phyloP scores from a whole-genome alignment of 2,329 filamentous ascomycete genomes.

The Coniochaeta pulveracea region DNA sequence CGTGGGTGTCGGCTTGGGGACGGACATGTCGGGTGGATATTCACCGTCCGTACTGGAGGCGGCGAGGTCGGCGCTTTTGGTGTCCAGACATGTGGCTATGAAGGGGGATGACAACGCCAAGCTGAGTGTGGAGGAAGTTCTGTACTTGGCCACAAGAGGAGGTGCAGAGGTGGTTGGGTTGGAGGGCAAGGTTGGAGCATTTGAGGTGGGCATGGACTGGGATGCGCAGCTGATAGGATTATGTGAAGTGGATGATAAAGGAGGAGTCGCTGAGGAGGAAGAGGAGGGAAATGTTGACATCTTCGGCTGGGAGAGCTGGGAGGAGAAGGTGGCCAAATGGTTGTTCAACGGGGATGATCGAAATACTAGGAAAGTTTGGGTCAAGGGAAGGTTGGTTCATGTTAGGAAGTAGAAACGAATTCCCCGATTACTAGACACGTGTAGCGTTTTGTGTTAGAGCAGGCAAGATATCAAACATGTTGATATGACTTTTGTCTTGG shows the following conservation, averaged over 20 bases:
- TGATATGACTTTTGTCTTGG: no score
- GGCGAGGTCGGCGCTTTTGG: constrained; percentile 70
- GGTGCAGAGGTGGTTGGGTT: constrained; percentile 76
- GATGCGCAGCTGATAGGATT: constrained; percentile 78
- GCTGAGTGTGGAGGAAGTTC: constrained; percentile 71
- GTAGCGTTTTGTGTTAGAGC: no score
- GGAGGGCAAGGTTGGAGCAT: constrained; percentile 60
- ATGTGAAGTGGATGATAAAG: constrained; percentile 32
- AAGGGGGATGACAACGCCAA: constrained; percentile 41
- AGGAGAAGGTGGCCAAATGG: constrained; percentile 85
- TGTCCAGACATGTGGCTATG: constrained; percentile 62
- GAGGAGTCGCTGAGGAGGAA: constrained; percentile 16
- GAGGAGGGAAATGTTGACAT: constrained; percentile 64
- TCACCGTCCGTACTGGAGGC: constrained; percentile 71
- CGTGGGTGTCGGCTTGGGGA: constrained; percentile 74
- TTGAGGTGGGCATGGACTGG: constrained; percentile 79
- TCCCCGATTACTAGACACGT: no score
- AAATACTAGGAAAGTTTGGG: constrained; percentile 84
- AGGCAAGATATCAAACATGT: no score
- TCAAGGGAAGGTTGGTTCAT: constrained; percentile 74
- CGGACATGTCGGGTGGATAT: constrained; percentile 85
- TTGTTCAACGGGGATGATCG: constrained; percentile 87
- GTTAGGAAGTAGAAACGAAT: constrained; percentile 21
- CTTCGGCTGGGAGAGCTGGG: constrained; percentile 87
- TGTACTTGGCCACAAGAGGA: constrained; percentile 81